Evolutionary conservation across 139 green algal genomes (phyloP), one percentile per base, ranked within the genome.

Genomic region (Zygnema circumcarinatum): DNA sequence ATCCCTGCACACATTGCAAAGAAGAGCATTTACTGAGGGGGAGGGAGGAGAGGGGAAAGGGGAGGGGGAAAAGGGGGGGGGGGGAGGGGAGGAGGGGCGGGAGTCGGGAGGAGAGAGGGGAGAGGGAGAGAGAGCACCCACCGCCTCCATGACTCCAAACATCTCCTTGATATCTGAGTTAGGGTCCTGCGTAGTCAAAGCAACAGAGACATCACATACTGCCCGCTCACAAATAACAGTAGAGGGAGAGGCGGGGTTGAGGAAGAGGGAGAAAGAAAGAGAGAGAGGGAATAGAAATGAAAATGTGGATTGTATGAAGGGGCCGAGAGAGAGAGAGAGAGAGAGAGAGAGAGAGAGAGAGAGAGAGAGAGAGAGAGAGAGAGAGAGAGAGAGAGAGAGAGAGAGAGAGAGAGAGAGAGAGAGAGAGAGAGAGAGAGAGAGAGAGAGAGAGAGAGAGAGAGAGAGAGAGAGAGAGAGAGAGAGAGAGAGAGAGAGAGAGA

Each of bases 131-230:
- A 89, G 39, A n/a, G n/a, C n/a, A n/a, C n/a, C n/a, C 22, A 98
- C 88, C 22, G 79, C 83, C 89, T 98, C 96, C 32, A 98, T 90
- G 0, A 90, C 88, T 41, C 96, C 94, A 79, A 99, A 99, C 2
- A 99, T 96, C 74, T 98, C 97, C 31, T 90, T 86, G 22, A 99
- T 53, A 92, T 99, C 97, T 0, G 87, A 72, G 82, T 99, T 99
- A 41, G 96, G 95, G 84, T 98, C 95, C 72, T 94, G 79, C 91
- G 98, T 92, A 33, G n/a, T 53, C 20, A 83, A 67, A n/a, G 33
- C 40, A 39, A 83, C 20, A 31, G 33, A n/a, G 22, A 16, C 75
- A n/a, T 0, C 29, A n/a, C n/a, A n/a, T n/a, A n/a, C n/a, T n/a
- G n/a, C n/a, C n/a, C n/a, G n/a, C n/a, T n/a, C n/a, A 81, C 29